A percentile compares a stretch with the other conserved stretches of the same genome.
These are phyloP conservation scores for Sclerotinia borealis DNA, from an alignment of 2,329 filamentous ascomycete genomes.

Conservation along the genomic window DNA sequence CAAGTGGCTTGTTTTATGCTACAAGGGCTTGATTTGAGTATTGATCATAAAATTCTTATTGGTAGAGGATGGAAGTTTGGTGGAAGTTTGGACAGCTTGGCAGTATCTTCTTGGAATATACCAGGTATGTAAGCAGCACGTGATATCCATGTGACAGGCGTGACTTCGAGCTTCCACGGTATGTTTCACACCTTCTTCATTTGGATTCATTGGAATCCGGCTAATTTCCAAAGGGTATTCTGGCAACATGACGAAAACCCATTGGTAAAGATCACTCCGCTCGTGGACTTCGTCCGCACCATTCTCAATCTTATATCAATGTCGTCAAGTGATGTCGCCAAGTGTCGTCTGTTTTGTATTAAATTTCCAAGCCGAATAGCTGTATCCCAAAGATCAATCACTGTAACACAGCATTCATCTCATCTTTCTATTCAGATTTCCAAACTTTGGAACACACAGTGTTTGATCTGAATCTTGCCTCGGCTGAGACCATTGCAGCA, in stretches of 20 bases:
- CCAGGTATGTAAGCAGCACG: neutral
- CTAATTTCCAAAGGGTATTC: neutral
- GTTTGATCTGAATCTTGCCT: neutral
- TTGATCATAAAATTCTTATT: too few species aligned
- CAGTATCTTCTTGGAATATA: neutral
- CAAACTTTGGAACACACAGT: neutral
- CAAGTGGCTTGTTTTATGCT: too few species aligned
- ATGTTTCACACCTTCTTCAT: neutral
- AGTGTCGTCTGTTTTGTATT: neutral
- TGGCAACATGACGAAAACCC: neutral
- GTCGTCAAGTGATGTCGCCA: neutral
- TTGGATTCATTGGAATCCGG: neutral
- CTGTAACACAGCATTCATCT: neutral
- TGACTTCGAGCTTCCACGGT: neutral
- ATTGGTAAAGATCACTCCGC: neutral
- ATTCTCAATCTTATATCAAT: neutral
- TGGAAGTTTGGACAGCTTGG: too few species aligned
- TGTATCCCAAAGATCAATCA: neutral
- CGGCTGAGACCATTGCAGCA: neutral
- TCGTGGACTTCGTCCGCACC: neutral
- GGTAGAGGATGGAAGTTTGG: too few species aligned
- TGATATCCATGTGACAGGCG: neutral
- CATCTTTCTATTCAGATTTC: neutral
- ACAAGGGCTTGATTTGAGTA: too few species aligned
- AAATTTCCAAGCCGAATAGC: neutral